Evolutionary conservation across 495 filamentous ascomycete species (phyloP).

Genomic region (Lichina pygmaea): DNA sequence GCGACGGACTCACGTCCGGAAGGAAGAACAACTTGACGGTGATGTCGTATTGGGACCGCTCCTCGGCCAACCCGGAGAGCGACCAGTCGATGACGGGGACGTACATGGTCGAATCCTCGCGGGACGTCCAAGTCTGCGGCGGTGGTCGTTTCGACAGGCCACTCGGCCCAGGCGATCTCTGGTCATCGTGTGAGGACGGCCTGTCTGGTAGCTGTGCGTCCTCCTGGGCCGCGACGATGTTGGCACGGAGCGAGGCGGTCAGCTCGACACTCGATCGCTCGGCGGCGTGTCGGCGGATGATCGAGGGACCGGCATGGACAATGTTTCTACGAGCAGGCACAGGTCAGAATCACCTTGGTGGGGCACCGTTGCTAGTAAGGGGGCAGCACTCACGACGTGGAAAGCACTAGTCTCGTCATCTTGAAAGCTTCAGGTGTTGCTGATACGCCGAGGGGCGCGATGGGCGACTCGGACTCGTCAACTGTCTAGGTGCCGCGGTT

Average conservation of each 20-base stretch:
- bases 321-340: conserved; percentile 38
- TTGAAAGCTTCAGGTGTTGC: too few relatives aligned
- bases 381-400: conserved; percentile 39
- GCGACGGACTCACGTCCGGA: conserved; percentile 31
- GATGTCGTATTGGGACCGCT: conserved; percentile 63
- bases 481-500: too few relatives aligned
- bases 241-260: conserved; percentile 56
- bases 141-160: conserved; percentile 6
- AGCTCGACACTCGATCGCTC: conserved; percentile 74
- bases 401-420: conserved; percentile 52
- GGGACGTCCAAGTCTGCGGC: conserved; percentile 33
- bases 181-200: conserved; percentile 7
- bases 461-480: too few relatives aligned
- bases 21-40: conserved; percentile 87
- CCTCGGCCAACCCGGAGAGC: conserved; percentile 44
- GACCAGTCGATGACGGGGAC: conserved; percentile 53
- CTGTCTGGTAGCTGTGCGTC: conserved; percentile 14
- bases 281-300: conserved; percentile 45
- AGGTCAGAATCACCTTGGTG: conserved; percentile 3
- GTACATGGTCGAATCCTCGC: conserved; percentile 31
- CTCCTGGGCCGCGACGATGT: conserved; percentile 46
- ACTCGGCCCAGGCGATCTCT: conserved; percentile 5
- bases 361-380: conserved; percentile 1
- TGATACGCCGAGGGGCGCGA: too few relatives aligned
- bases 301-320: conserved; percentile 49